A percentile compares a stretch with the other conserved stretches of the same genome.
These are phyloP conservation scores for Tetracladium maxilliforme DNA, from an alignment of 2,329 filamentous ascomycete species.

Conservation along the genomic window DNA sequence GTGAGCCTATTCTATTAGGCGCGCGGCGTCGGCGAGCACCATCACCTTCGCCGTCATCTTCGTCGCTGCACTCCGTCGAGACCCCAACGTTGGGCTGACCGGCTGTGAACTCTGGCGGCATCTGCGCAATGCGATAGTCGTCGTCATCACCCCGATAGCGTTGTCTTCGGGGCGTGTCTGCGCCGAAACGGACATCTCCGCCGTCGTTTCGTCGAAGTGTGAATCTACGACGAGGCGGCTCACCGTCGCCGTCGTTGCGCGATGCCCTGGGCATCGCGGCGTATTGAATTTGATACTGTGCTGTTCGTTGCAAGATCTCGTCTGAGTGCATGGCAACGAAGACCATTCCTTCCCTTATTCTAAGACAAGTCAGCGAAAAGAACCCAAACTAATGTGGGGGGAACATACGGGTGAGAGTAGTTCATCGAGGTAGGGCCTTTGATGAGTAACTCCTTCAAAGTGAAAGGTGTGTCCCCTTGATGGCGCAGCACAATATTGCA, in stretches of 20 bases:
- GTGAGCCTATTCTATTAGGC: constrained; percentile 35
- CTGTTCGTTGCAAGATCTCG: constrained; percentile 57
- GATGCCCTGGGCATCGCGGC: too few relatives aligned
- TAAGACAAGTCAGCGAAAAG: constrained; percentile 17
- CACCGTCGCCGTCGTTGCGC: constrained; percentile 26
- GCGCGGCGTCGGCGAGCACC: constrained; percentile 13
- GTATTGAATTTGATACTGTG: constrained; percentile 63
- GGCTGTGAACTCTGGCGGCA: constrained; percentile 38
- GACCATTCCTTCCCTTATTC: constrained; percentile 81
- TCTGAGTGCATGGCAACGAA: constrained; percentile 80
- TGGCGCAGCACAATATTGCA: constrained; percentile 83
- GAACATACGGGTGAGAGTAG: constrained; percentile 72
- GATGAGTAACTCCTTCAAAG: constrained; percentile 73
- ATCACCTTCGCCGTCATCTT: constrained; percentile 20
- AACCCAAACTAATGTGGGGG: background rate
- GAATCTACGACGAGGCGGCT: too few relatives aligned
- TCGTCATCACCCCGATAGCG: constrained; percentile 15
- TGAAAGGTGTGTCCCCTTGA: constrained; percentile 67
- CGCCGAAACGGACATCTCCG: too few relatives aligned
- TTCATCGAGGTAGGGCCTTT: constrained; percentile 64
- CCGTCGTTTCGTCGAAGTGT: too few relatives aligned
- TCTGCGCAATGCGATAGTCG: constrained; percentile 33
- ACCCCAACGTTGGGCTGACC: constrained; percentile 33
- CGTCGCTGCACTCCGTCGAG: constrained; percentile 45
- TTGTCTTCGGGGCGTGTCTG: too few relatives aligned